Conservation (phyloP, 331 rosid species). For the Cydonia oblonga region DNA sequence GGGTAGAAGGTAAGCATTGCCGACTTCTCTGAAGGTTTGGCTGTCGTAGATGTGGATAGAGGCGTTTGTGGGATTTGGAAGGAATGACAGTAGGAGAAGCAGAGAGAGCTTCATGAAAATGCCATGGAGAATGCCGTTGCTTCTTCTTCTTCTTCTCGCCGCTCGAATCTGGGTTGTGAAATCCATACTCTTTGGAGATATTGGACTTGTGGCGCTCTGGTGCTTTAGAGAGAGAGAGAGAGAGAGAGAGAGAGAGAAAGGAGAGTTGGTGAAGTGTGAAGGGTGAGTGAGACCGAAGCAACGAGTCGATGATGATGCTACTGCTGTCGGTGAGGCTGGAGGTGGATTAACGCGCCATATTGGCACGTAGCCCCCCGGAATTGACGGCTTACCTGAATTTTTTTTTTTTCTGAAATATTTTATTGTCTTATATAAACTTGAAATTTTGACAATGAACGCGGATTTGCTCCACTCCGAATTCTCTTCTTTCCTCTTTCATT, state of each 20-base stretch:
- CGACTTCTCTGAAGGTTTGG: constrained; percentile 56
- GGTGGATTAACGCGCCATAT: background rate
- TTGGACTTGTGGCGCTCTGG: background rate
- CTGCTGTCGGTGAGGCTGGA: background rate
- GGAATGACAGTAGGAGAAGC: constrained; percentile 12
- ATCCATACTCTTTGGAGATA: background rate
- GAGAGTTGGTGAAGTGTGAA: background rate
- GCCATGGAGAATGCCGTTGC: background rate
- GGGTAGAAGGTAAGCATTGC: constrained; percentile 77
- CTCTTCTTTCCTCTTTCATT: too few species aligned
- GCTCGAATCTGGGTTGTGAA: background rate
- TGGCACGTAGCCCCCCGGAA: too few species aligned
- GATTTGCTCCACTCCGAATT: too few species aligned
- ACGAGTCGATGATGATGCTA: background rate
- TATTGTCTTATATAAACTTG: background rate
- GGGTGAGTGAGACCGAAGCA: background rate
- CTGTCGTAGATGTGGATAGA: constrained; percentile 65
- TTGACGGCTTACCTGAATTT: background rate
- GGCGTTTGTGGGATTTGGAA: constrained; percentile 33
- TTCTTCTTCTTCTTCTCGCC: background rate
- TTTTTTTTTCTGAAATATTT: background rate
- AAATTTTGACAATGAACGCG: too few species aligned
- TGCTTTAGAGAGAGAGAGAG: background rate
- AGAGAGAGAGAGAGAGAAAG: background rate
- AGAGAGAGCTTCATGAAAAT: background rate